Percentiles rank a stretch among this genome's conserved stretches.
These are phyloP conservation scores for Eutrema salsugineum DNA, from an alignment of 441 rosid species.

Conservation along the genomic window DNA sequence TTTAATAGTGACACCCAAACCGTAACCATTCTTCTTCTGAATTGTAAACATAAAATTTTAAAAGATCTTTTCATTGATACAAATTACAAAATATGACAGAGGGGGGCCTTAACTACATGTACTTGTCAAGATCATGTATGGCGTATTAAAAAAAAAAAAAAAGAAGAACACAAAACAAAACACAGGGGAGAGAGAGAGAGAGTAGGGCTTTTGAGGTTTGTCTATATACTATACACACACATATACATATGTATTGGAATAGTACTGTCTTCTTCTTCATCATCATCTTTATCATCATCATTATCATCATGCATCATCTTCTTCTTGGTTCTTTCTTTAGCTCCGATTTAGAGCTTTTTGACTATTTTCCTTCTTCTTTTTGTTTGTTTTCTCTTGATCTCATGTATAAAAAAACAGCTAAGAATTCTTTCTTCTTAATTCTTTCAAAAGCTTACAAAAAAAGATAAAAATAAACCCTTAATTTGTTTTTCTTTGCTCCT, in stretches of 20 bases:
- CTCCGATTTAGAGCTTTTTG: constrained; percentile 24
- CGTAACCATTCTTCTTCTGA: constrained; percentile 26
- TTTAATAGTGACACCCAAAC: constrained; percentile 39
- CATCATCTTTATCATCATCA: constrained; percentile 18
- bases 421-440: constrained; percentile 15
- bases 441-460: constrained; percentile 27
- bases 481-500: constrained; percentile 25
- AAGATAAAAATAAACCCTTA: constrained; percentile 16
- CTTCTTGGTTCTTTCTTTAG: constrained; percentile 34
- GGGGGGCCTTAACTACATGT: constrained; percentile 20
- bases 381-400: constrained; percentile 26
- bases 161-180: constrained; percentile 22
- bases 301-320: constrained; percentile 30
- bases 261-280: constrained; percentile 32
- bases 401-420: constrained; percentile 5
- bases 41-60: background rate
- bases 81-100: constrained; percentile 5
- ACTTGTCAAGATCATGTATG: constrained; percentile 31
- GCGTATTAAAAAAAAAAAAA: constrained; percentile 1
- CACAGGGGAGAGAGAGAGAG: constrained; percentile 4
- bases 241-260: background rate
- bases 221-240: background rate
- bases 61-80: background rate
- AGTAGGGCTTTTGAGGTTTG: constrained; percentile 34
- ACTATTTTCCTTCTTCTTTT: background rate